A percentile compares a stretch with the other conserved stretches of the same genome.
Conservation (phyloP, 495 filamentous ascomycete species). For the Lindgomyces ingoldianus region DNA sequence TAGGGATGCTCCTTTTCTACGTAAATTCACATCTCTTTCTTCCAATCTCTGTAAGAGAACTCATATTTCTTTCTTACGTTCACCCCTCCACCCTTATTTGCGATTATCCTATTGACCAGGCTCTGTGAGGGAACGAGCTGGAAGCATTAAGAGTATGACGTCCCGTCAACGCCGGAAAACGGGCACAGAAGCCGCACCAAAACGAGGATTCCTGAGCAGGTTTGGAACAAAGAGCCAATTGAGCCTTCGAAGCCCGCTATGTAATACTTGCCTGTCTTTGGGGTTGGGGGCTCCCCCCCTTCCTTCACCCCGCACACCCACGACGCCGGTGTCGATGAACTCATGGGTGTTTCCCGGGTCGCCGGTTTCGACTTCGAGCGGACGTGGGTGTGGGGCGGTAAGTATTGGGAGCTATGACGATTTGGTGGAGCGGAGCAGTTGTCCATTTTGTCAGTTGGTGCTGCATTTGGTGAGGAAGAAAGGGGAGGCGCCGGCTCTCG, state of each 20-base stretch:
- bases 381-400: neutral
- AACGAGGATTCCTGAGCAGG: neutral
- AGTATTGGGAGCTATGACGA: conserved; percentile 5
- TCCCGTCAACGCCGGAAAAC: neutral
- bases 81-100: neutral
- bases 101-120: neutral
- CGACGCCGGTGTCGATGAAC: neutral
- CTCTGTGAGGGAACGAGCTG: neutral
- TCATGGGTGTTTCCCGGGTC: neutral
- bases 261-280: neutral
- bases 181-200: neutral
- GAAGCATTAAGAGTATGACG: neutral
- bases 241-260: neutral
- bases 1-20: neutral
- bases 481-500: neutral
- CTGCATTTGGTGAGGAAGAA: neutral
- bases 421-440: neutral
- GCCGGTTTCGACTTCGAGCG: neutral
- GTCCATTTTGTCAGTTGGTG: conserved; percentile 8
- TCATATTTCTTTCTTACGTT: neutral
- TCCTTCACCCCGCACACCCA: neutral
- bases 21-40: neutral
- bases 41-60: neutral
- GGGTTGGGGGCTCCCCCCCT: neutral
- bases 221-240: neutral